A percentile compares a stretch with the other conserved stretches of the same genome.
Evolutionary conservation across 805 yeast species (phyloP).

Genomic region (Candida michaelii): DNA sequence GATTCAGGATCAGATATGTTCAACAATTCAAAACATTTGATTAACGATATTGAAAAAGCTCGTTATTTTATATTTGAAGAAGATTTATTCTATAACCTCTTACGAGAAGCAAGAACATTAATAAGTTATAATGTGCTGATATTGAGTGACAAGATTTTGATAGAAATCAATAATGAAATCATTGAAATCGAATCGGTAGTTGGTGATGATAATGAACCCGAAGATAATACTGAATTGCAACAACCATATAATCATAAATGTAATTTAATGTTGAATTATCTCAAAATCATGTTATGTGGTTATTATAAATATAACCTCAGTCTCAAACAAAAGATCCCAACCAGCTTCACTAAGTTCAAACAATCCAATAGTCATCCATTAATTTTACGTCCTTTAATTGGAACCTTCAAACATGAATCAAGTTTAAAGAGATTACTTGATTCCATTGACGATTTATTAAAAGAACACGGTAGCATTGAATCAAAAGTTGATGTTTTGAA

Average conservation of each 20-base stretch:
- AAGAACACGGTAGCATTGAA: slow-evolving; percentile 13
- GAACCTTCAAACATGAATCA: slow-evolving; percentile 56
- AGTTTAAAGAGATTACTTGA: slow-evolving; percentile 29
- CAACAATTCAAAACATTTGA: slow-evolving; percentile 22
- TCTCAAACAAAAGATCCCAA: slow-evolving; percentile 46
- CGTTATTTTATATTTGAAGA: slow-evolving; percentile 82
- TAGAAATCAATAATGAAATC: slow-evolving; percentile 64
- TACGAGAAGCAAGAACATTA: slow-evolving; percentile 71
- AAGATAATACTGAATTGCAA: slow-evolving; percentile 20
- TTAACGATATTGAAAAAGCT: slow-evolving; percentile 61
- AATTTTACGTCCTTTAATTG: slow-evolving; percentile 56
- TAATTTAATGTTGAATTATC: slow-evolving; percentile 49
- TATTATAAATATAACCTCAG: slow-evolving; percentile 50
- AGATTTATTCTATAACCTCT: slow-evolving; percentile 76
- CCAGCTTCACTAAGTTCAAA: slow-evolving; percentile 46
- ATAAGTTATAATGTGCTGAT: slow-evolving; percentile 68
- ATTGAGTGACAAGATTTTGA: slow-evolving; percentile 60
- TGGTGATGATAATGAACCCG: slow-evolving; percentile 43
- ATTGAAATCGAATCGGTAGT: slow-evolving; percentile 70
- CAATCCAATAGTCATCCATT: slow-evolving; percentile 44
- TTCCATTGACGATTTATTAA: slow-evolving; percentile 26
- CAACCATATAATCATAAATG: slow-evolving; percentile 44
- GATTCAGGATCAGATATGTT: not conserved
- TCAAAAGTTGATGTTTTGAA: slow-evolving; percentile 15
- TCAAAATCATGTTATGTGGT: slow-evolving; percentile 62